Percentiles rank a stretch among this genome's conserved stretches.
Conservation (phyloP, 2,329 filamentous ascomycete species). For the Lecanosticta acicola region DNA sequence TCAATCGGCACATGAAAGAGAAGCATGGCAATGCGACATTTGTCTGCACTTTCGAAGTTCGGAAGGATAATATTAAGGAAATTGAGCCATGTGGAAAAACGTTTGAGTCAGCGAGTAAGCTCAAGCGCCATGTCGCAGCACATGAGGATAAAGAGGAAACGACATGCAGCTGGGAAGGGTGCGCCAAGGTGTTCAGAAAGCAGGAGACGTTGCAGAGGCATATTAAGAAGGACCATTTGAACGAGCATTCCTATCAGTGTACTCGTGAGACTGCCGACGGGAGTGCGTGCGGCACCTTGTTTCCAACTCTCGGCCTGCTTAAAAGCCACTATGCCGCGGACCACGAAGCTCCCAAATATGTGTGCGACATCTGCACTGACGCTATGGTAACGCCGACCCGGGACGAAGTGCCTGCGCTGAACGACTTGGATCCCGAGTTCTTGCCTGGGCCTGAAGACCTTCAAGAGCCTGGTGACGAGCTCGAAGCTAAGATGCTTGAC, state of each 20-base stretch:
- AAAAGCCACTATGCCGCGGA: conserved; percentile 64
- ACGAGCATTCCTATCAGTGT: conserved; percentile 67
- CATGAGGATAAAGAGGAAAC: conserved; percentile 65
- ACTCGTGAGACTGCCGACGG: conserved; percentile 48
- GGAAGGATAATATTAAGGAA: conserved; percentile 12
- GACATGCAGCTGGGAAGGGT: conserved; percentile 50
- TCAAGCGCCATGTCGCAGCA: conserved; percentile 70
- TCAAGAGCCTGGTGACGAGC: conserved; percentile 5
- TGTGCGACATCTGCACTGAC: conserved; percentile 66
- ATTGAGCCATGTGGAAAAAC: conserved; percentile 65
- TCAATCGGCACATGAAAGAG: conserved; percentile 78
- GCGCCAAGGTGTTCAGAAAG: conserved; percentile 81
- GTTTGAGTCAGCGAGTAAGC: conserved; percentile 72
- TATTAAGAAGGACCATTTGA: conserved; percentile 68
- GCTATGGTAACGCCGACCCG: conserved; percentile 7
- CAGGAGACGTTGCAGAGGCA: conserved; percentile 80
- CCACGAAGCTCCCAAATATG: conserved; percentile 63
- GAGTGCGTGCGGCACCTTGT: conserved; percentile 59
- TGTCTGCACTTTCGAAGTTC: conserved; percentile 54
- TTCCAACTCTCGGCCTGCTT: conserved; percentile 66
- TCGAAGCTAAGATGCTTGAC: conserved; percentile 12
- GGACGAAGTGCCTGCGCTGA: conserved; percentile 7
- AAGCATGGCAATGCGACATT: conserved; percentile 70
- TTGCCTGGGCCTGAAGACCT: conserved; percentile 17
- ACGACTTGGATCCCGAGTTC: conserved; percentile 21